Evolutionary conservation across 441 rosid genomes (phyloP).

Genomic region (Populus hybrid): DNA sequence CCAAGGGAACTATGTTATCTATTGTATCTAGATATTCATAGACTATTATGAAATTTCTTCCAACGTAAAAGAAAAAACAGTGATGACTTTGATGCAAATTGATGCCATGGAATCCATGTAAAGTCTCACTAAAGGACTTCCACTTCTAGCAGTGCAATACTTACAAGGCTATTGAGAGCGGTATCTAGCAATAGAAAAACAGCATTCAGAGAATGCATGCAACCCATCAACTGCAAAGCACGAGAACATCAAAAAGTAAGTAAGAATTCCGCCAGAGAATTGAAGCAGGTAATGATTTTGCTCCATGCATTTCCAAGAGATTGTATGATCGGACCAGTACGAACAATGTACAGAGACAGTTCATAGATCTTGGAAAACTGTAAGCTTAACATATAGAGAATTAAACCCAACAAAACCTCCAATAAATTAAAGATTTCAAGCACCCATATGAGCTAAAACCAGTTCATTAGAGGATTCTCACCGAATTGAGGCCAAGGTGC

Average conservation of each 20-base stretch:
- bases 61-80: background rate
- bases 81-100: background rate
- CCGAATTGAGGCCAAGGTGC: slow-evolving; percentile 61
- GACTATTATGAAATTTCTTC: background rate
- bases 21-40: background rate
- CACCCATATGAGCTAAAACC: background rate
- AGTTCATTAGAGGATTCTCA: slow-evolving; percentile 23
- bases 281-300: background rate
- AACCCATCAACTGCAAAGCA: slow-evolving; percentile 66
- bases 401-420: background rate
- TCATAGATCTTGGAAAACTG: background rate
- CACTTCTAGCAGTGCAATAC: slow-evolving; percentile 16
- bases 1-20: background rate
- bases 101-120: background rate
- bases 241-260: background rate
- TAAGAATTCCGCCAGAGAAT: background rate
- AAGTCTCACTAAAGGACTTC: background rate
- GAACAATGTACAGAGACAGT: background rate
- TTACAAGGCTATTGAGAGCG: slow-evolving; percentile 70
- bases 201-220: slow-evolving; percentile 69
- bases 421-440: background rate
- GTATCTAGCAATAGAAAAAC: slow-evolving; percentile 64
- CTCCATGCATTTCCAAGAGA: background rate
- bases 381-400: background rate
- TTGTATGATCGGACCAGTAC: background rate